Percentiles rank a stretch among this genome's conserved stretches.
Evolutionary conservation across 2,329 filamentous ascomycete species (phyloP).

Genomic region (Cercospora sp.): DNA sequence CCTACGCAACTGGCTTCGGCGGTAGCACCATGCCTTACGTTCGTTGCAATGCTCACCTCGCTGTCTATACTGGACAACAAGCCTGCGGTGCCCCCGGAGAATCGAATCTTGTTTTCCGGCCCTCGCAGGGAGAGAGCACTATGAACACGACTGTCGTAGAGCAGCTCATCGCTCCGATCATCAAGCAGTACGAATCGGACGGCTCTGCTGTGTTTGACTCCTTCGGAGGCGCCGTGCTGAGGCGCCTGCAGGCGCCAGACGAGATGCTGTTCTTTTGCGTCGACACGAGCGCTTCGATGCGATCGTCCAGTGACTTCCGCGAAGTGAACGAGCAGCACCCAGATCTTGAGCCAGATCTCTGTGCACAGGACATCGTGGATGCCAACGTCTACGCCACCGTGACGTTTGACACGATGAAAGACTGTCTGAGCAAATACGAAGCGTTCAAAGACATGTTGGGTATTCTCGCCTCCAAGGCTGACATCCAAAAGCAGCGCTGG

Average conservation of each 20-base stretch:
- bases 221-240: conserved; percentile 34
- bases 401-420: conserved; percentile 34
- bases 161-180: conserved; percentile 39
- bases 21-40: conserved; percentile 38
- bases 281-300: conserved; percentile 41
- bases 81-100: conserved; percentile 37
- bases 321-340: conserved; percentile 33
- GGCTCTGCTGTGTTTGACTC: conserved; percentile 41
- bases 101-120: conserved; percentile 40
- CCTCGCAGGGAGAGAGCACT: conserved; percentile 35
- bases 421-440: conserved; percentile 31
- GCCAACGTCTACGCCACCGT: conserved; percentile 17
- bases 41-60: conserved; percentile 38
- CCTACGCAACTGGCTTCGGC: conserved; percentile 35
- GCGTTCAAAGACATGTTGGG: conserved; percentile 36
- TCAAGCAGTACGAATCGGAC: conserved; percentile 35
- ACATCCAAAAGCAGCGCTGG: background rate
- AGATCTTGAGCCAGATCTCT: conserved; percentile 16
- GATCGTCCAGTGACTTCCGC: conserved; percentile 33
- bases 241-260: conserved; percentile 36
- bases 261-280: conserved; percentile 42
- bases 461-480: conserved; percentile 20
- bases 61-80: conserved; percentile 41
- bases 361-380: conserved; percentile 10
- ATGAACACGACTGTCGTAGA: conserved; percentile 41